Base-by-base conservation (phyloP, 129 eudicot genomes). In the Helichrysum umbraculigerum region DNA sequence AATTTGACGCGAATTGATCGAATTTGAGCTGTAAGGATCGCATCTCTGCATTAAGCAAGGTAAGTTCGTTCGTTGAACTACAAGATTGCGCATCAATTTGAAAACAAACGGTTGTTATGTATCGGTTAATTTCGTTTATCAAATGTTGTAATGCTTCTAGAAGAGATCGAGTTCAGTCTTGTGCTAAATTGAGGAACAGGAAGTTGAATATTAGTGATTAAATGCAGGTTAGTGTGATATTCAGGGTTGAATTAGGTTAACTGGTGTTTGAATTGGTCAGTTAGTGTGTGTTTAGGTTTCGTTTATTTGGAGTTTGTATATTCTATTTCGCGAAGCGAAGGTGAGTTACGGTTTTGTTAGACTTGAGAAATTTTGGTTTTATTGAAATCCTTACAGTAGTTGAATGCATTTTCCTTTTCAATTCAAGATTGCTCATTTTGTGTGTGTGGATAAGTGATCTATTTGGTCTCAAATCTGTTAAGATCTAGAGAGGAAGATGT, bases 11-110 rank as follows among this genome's bases (percentile, higher is more conserved):
- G 60, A 79, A 79, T 70, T 78, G 64, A 42, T 61, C 70, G 52
- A 70, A 61, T 78, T 79, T 79, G 73, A 79, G 78, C 41, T 71
- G 60, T 64, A 72, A 78, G 83, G 83, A 72, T 79, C 74, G 64
- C 47, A 62, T 47, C 6, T 65, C 44, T 79, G 51, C 19, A 16
- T 71, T 44, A 72, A 72, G 73, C 83, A 79, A 79, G 83, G 83
- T 79, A 72, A 52, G 54, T 61, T 70, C 62, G 17, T 61, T 61
- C 73, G 54, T 79, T 75, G 66, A 72, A 66, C 54, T 72, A 71
- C 63, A 19, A 78, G 71, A 61, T 70, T 70, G 39, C 47, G 3
- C 51, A 42, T 7, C 12, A 29, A 71, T 29, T 59, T 14, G 65
- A 70, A 21, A 17, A 30, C 15, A 70, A 44, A 44, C 22, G 15